Evolutionary conservation across 1,139 yeast species (phyloP).

Genomic region (Chernovozyma aurita): DNA sequence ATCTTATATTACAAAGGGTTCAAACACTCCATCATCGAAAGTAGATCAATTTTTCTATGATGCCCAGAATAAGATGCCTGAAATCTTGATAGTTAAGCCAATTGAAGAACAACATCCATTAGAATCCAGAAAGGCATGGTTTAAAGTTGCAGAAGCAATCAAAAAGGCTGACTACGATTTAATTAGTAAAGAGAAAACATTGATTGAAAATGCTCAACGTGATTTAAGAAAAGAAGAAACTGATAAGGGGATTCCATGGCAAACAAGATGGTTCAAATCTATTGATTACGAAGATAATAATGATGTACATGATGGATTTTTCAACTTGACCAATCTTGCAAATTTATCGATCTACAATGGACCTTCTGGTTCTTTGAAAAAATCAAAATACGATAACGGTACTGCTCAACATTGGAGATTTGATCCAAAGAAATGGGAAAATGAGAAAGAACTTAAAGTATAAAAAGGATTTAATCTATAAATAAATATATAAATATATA

Average conservation of each 20-base stretch:
- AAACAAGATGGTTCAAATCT: conserved; percentile 71
- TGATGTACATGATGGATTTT: conserved; percentile 39
- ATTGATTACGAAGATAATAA: conserved; percentile 37
- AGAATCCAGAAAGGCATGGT: conserved; percentile 86
- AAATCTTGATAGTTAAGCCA: conserved; percentile 68
- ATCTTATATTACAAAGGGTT: conserved; percentile 48
- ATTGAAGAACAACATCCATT: conserved; percentile 68
- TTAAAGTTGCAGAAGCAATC: conserved; percentile 83
- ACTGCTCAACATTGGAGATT: conserved; percentile 68
- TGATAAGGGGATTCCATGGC: conserved; percentile 61
- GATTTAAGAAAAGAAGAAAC: conserved; percentile 69
- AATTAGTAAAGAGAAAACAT: conserved; percentile 69
- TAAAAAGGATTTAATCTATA: conserved; percentile 11
- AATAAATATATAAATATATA: background rate
- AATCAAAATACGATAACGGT: conserved; percentile 48
- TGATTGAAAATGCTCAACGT: conserved; percentile 79
- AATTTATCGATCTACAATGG: conserved; percentile 57
- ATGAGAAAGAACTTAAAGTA: conserved; percentile 53
- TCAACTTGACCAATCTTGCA: conserved; percentile 49
- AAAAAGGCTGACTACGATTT: conserved; percentile 65
- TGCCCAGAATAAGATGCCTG: conserved; percentile 49
- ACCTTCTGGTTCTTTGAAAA: conserved; percentile 59
- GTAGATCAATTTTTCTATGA: conserved; percentile 63
- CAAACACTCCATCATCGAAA: conserved; percentile 29
- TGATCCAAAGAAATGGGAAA: conserved; percentile 47